Evolutionary conservation across 1,139 yeast genomes (phyloP).

Genomic region (Suhomyces panamericanus): DNA sequence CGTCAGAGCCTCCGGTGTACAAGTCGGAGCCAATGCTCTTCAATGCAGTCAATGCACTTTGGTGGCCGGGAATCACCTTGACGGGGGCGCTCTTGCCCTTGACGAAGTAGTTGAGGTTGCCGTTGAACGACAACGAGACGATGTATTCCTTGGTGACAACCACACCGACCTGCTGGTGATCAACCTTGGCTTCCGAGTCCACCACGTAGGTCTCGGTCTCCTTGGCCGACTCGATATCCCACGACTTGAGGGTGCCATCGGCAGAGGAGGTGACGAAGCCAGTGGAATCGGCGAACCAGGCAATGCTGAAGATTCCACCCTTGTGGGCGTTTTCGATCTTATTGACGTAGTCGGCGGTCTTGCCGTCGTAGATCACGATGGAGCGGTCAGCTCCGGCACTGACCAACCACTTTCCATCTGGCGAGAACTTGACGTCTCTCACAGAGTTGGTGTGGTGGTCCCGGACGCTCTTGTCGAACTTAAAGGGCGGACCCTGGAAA

Average conservation of each 20-base stretch:
- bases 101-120: slow-evolving; percentile 65
- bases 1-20: slow-evolving; percentile 83
- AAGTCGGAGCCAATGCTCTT: slow-evolving; percentile 29
- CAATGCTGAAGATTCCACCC: slow-evolving; percentile 78
- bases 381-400: slow-evolving; percentile 85
- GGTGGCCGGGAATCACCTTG: slow-evolving; percentile 69
- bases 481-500: slow-evolving; percentile 91
- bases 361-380: slow-evolving; percentile 81
- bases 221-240: slow-evolving; percentile 44
- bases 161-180: slow-evolving; percentile 80
- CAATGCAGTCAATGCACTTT: slow-evolving; percentile 66
- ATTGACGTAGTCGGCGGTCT: slow-evolving; percentile 71
- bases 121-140: slow-evolving; percentile 69
- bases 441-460: slow-evolving; percentile 77
- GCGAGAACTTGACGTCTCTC: slow-evolving; percentile 80
- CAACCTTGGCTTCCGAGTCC: slow-evolving; percentile 35
- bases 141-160: slow-evolving; percentile 59
- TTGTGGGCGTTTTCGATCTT: slow-evolving; percentile 59
- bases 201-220: slow-evolving; percentile 45
- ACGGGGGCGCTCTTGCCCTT: slow-evolving; percentile 39
- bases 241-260: slow-evolving; percentile 69
- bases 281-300: slow-evolving; percentile 60
- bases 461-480: slow-evolving; percentile 70
- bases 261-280: slow-evolving; percentile 81
- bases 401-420: slow-evolving; percentile 70